These are phyloP conservation scores for Sanghuangporus weigelae DNA, from an alignment of 1,284 basidiomycete species.

Conservation along the genomic window DNA sequence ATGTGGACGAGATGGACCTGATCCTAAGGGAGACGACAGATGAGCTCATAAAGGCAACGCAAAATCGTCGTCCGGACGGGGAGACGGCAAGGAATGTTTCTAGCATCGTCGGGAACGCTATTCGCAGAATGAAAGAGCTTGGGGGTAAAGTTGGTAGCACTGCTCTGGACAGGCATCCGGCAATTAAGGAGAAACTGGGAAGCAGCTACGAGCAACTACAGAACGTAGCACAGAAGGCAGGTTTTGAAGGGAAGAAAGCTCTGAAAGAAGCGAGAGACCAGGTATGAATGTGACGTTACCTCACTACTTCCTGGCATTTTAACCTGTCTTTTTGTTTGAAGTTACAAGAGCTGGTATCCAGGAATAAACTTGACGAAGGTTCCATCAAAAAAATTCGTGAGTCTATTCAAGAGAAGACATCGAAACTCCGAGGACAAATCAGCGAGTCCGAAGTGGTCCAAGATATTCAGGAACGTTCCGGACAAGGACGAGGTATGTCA, in stretches of 20 bases:
- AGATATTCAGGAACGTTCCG: conserved; percentile 26
- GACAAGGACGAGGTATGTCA: conserved; percentile 27
- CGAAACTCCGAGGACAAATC: conserved; percentile 26
- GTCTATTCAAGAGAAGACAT: conserved; percentile 26
- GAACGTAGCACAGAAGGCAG: conserved; percentile 28
- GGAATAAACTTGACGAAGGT: conserved; percentile 25
- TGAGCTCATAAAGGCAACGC: conserved; percentile 31
- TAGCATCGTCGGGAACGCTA: conserved; percentile 26
- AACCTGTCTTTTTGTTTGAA: conserved; percentile 7
- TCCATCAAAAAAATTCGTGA: conserved; percentile 24
- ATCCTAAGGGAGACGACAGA: conserved; percentile 36
- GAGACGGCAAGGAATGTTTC: conserved; percentile 29
- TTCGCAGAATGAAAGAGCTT: conserved; percentile 24
- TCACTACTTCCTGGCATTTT: neutral
- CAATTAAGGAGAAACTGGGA: conserved; percentile 31
- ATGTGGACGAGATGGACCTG: conserved; percentile 37
- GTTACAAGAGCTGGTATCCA: conserved; percentile 26
- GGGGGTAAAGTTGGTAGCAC: conserved; percentile 30
- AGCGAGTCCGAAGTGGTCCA: conserved; percentile 26
- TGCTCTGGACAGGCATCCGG: conserved; percentile 29
- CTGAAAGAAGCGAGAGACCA: conserved; percentile 29
- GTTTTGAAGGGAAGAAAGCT: conserved; percentile 33
- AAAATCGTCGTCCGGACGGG: conserved; percentile 25
- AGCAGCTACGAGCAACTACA: conserved; percentile 30
- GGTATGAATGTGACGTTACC: conserved; percentile 19